Evolutionary conservation across 352 stramenopile genomes (phyloP).

Genomic region (Thraustochytrium striatum): DNA sequence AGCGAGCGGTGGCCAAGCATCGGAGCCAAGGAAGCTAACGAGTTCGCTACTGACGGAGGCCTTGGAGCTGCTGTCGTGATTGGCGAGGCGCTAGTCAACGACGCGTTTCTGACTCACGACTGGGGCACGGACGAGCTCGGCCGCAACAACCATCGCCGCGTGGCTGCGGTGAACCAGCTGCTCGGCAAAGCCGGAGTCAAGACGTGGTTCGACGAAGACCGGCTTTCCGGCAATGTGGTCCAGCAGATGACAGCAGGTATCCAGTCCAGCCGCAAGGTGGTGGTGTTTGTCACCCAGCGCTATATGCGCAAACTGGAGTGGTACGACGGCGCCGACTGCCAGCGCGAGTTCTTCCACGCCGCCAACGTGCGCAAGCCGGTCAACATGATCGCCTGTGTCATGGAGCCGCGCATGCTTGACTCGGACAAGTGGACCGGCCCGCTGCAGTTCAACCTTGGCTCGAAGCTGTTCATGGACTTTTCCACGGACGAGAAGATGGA

Average conservation of each 20-base stretch:
- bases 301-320: slow-evolving; percentile 5
- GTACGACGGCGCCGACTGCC: background rate
- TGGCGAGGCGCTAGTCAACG: too few relatives aligned
- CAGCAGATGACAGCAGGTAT: background rate
- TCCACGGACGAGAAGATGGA: too few relatives aligned
- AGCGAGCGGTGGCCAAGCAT: too few relatives aligned
- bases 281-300: slow-evolving; percentile 9
- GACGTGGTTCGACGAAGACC: slow-evolving; percentile 16
- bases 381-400: background rate
- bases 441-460: background rate
- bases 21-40: too few relatives aligned
- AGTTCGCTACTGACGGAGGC: too few relatives aligned
- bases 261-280: background rate
- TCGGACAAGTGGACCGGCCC: background rate
- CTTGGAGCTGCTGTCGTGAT: too few relatives aligned
- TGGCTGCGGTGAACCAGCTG: background rate
- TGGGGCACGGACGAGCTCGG: slow-evolving; percentile 19
- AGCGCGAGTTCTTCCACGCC: background rate
- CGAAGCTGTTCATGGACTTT: slow-evolving; percentile 7
- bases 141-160: background rate
- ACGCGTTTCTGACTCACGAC: slow-evolving; percentile 24
- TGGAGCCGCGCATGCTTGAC: background rate
- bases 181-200: background rate
- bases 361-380: background rate
- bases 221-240: background rate